phyloP scores from a whole-genome alignment of 192 early-diverging fungal species.

The Podila clonocystis region DNA sequence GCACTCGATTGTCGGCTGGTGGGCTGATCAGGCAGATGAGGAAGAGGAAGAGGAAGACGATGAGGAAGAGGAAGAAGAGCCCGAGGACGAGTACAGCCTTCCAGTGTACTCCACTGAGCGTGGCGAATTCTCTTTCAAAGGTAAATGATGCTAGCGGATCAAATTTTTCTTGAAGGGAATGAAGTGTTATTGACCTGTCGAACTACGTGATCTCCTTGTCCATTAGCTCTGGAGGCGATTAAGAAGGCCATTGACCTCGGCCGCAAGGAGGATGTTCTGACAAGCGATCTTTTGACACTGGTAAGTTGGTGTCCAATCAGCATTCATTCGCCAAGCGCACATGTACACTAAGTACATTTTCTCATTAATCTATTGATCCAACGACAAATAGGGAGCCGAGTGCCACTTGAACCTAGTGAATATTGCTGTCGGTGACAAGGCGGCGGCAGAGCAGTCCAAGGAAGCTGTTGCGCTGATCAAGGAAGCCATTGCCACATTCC shows the following conservation, averaged over 20 bases:
- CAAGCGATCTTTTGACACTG: constrained; percentile 43
- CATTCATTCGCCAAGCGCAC: neutral
- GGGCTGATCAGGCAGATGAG: constrained; percentile 46
- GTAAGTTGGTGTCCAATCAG: constrained; percentile 3
- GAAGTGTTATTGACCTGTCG: too few species aligned
- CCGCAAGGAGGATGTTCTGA: constrained; percentile 21
- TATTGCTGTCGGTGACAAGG: constrained; percentile 47
- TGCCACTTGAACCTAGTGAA: constrained; percentile 49
- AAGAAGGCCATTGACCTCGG: constrained; percentile 39
- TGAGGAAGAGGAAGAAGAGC: constrained; percentile 33
- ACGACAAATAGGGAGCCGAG: constrained; percentile 30
- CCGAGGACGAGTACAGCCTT: constrained; percentile 42
- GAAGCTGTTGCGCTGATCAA: constrained; percentile 44
- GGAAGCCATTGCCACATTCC: constrained; percentile 39
- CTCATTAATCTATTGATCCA: neutral
- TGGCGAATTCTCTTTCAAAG: constrained; percentile 38
- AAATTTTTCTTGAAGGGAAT: neutral
- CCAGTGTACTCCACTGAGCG: constrained; percentile 43
- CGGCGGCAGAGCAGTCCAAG: constrained; percentile 40
- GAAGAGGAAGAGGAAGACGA: constrained; percentile 26
- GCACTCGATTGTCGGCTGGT: constrained; percentile 54
- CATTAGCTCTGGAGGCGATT: constrained; percentile 34
- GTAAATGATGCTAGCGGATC: neutral
- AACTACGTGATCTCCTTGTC: neutral
- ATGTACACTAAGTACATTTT: neutral